Conservation (phyloP, 768 basidiomycete species). For the Roridomyces roridus region DNA sequence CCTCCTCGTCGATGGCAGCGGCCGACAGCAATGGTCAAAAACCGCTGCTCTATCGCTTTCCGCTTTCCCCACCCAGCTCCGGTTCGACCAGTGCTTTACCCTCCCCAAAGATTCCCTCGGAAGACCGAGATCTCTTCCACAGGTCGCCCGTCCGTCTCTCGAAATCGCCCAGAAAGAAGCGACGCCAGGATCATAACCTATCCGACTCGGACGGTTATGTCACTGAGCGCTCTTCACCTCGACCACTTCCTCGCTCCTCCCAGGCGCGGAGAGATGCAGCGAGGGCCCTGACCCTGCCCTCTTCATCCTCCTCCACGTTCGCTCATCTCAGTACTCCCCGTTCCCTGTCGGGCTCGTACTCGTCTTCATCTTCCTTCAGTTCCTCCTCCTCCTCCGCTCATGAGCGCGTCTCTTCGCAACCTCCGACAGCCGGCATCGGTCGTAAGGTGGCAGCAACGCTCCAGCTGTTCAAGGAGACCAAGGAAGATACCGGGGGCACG, state of each 20-base stretch:
- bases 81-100: conserved; percentile 45
- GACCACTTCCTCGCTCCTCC: conserved; percentile 28
- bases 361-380: conserved; percentile 41
- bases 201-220: conserved; percentile 53
- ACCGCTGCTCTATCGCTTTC: conserved; percentile 44
- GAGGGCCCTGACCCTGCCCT: conserved; percentile 47
- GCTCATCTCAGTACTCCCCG: conserved; percentile 39
- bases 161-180: conserved; percentile 29
- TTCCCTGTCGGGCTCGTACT: conserved; percentile 39
- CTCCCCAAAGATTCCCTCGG: conserved; percentile 40
- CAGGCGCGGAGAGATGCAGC: conserved; percentile 35
- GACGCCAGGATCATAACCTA: conserved; percentile 35
- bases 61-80: conserved; percentile 55
- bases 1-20: conserved; percentile 27
- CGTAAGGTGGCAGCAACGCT: conserved; percentile 86
- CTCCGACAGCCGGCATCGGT: conserved; percentile 58
- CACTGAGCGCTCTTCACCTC: conserved; percentile 46
- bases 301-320: conserved; percentile 37
- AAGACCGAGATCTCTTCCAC: conserved; percentile 33
- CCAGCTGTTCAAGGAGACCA: conserved; percentile 82
- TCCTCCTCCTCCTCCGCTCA: conserved; percentile 38
- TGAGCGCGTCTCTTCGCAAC: conserved; percentile 33
- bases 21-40: conserved; percentile 28
- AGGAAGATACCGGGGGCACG: conserved; percentile 44
- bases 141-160: conserved; percentile 25